Conservation (phyloP, 2,329 filamentous ascomycete genomes). For the Colletotrichum higginsianum region DNA sequence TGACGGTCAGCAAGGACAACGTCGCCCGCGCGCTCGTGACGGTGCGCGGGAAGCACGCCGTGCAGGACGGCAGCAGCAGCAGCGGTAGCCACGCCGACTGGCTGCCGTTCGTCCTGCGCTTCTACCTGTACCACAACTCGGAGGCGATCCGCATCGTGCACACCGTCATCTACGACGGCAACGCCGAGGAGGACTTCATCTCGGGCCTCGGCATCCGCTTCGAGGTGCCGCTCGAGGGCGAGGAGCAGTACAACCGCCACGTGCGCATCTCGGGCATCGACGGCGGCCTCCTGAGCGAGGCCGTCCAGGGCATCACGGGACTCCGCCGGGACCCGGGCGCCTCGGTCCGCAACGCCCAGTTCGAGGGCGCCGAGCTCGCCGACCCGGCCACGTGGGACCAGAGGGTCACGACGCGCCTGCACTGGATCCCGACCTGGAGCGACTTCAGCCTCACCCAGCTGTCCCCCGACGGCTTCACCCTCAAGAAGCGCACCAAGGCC, state of each 20-base stretch:
- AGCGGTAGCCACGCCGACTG: slow-evolving; percentile 58
- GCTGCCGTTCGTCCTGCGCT: slow-evolving; percentile 69
- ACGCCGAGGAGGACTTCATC: slow-evolving; percentile 65
- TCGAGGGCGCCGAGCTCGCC: slow-evolving; percentile 61
- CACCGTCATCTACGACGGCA: slow-evolving; percentile 69
- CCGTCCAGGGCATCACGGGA: slow-evolving; percentile 72
- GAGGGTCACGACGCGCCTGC: slow-evolving; percentile 60
- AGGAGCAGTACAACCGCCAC: slow-evolving; percentile 72
- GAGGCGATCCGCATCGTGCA: slow-evolving; percentile 69
- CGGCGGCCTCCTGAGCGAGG: slow-evolving; percentile 70
- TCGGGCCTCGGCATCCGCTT: slow-evolving; percentile 69
- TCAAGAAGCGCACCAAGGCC: slow-evolving; percentile 72
- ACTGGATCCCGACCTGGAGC: slow-evolving; percentile 72
- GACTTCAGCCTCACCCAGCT: slow-evolving; percentile 71
- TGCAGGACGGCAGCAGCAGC: slow-evolving; percentile 47
- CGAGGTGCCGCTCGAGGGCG: slow-evolving; percentile 65
- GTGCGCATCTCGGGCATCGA: slow-evolving; percentile 69
- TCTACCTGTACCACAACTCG: slow-evolving; percentile 72
- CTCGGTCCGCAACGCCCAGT: slow-evolving; percentile 64
- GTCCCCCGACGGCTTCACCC: slow-evolving; percentile 72
- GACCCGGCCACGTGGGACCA: slow-evolving; percentile 62
- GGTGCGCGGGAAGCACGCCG: slow-evolving; percentile 55
- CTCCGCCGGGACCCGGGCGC: slow-evolving; percentile 68
- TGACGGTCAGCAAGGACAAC: slow-evolving; percentile 61
- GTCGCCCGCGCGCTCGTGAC: slow-evolving; percentile 64